These are phyloP conservation scores for Solanum rostratum DNA, from an alignment of 257 asterid genomes.

Conservation along the genomic window DNA sequence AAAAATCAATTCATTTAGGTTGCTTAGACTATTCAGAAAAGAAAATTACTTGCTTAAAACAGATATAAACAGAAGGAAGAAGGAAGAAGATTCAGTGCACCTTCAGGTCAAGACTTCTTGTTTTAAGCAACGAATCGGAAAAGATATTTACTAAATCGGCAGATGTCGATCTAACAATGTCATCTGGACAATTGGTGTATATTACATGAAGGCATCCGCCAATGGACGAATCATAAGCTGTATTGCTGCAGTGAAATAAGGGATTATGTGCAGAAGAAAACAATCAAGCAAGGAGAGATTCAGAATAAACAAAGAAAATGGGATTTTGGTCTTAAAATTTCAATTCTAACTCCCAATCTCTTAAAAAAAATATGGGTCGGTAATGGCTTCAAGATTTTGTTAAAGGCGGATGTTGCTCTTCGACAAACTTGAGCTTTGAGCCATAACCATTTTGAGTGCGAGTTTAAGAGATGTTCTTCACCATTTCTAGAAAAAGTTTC, in stretches of 20 bases:
- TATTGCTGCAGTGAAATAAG: constrained; percentile 39
- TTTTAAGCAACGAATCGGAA: constrained; percentile 55
- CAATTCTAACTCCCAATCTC: not conserved
- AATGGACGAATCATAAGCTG: constrained; percentile 65
- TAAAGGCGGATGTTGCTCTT: not conserved
- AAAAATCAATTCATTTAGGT: not conserved
- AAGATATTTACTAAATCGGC: constrained; percentile 43
- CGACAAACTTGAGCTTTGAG: not conserved
- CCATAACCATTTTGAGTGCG: not conserved
- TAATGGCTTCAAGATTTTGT: not conserved
- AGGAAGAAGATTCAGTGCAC: constrained; percentile 19
- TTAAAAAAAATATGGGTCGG: not conserved
- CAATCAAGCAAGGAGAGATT: not conserved
- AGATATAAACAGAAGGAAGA: not conserved
- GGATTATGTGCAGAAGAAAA: constrained; percentile 11
- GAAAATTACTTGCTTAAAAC: not conserved
- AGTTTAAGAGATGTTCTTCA: not conserved
- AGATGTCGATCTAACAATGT: constrained; percentile 69
- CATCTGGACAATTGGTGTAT: constrained; percentile 66
- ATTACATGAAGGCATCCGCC: constrained; percentile 72
- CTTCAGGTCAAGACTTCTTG: constrained; percentile 77
- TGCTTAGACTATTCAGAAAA: not conserved
- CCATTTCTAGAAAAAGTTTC: not conserved
- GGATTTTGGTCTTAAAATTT: not conserved
- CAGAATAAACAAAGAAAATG: not conserved